Evolutionary conservation across 2,329 filamentous ascomycete species (phyloP), one percentile per base, ranked within the genome.

Genomic region (Hypoxylon sp.): DNA sequence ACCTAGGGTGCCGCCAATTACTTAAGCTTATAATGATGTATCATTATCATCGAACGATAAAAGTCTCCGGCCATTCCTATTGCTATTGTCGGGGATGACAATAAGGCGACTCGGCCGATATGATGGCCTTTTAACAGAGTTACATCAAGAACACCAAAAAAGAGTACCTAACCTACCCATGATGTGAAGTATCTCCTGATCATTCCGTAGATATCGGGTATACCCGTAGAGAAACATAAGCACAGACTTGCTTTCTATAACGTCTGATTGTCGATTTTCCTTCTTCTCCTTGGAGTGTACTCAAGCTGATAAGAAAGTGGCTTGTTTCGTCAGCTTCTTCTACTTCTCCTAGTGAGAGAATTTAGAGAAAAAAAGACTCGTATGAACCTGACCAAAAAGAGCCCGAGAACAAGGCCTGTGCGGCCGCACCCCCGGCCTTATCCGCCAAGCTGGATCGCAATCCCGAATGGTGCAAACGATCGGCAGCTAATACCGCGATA

Each of bases 401-500:
- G 33, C 9, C 14, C 18, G 14, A 9, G 36, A 22, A 55, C 26
- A 62, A 36, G 40, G 54, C 45, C 42, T 20, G 42, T 45, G 51
- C 59, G 50, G 54, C 49, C 38, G 57, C 54, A 28, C 38, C 50
- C 45, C 44, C 33, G 44, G 22, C 20, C 28, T 33, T 42, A 48
- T 56, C 65, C 61, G 57, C 65, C 61, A 67, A 65, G 56, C 48
- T 61, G 56, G 48, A 61, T 67, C 36, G 56, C 52, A 61, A 33
- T 42, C 57, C 61, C 65, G 49, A 65, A 67, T 65, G 48, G 48
- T 48, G 65, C 53, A 59, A 61, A 33, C 56, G 65, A 67, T 67
- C 65, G 53, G 26, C 65, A 54, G 49, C 61, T 51, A 61, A 64
- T 59, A 62, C 61, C 61, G 61, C 65, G 65, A 65, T 61, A 67